Evolutionary conservation across 2,329 filamentous ascomycete genomes (phyloP).

Genomic region (Microdochium trichocladiopsis): DNA sequence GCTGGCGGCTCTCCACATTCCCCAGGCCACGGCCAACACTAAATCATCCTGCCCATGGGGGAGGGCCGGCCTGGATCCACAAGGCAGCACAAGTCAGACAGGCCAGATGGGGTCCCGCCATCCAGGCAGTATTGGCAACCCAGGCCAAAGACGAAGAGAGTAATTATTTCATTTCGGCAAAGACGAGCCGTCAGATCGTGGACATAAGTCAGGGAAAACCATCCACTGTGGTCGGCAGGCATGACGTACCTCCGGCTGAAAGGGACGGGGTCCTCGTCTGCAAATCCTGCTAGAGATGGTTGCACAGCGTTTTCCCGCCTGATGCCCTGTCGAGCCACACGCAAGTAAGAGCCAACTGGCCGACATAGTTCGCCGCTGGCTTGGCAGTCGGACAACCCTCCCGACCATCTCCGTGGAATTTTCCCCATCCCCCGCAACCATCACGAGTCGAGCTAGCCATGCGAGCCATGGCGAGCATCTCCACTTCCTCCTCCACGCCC

Average conservation of each 20-base stretch:
- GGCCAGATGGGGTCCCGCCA: no score
- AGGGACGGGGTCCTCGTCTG: not conserved
- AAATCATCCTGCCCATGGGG: no score
- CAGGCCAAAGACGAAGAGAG: no score
- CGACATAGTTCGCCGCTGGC: not conserved
- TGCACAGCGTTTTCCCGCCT: not conserved
- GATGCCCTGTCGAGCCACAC: not conserved
- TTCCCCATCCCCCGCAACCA: not conserved
- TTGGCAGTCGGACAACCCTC: not conserved
- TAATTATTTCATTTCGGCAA: no score
- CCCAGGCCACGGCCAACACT: not conserved
- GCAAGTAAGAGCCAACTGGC: not conserved
- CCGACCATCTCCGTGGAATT: not conserved
- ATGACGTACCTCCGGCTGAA: not conserved
- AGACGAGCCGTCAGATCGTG: no score
- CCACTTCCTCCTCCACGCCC: not conserved
- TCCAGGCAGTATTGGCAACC: no score
- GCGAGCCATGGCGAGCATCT: not conserved
- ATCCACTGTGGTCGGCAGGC: not conserved
- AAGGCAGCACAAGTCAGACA: no score
- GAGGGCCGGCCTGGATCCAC: no score
- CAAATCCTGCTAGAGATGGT: not conserved
- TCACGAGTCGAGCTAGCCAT: not conserved
- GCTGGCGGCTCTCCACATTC: not conserved
- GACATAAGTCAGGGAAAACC: no score